Percentiles rank a stretch among this genome's conserved stretches.
Evolutionary conservation across 2,329 filamentous ascomycete species (phyloP).

Genomic region (Xylariomycetidae sp.): DNA sequence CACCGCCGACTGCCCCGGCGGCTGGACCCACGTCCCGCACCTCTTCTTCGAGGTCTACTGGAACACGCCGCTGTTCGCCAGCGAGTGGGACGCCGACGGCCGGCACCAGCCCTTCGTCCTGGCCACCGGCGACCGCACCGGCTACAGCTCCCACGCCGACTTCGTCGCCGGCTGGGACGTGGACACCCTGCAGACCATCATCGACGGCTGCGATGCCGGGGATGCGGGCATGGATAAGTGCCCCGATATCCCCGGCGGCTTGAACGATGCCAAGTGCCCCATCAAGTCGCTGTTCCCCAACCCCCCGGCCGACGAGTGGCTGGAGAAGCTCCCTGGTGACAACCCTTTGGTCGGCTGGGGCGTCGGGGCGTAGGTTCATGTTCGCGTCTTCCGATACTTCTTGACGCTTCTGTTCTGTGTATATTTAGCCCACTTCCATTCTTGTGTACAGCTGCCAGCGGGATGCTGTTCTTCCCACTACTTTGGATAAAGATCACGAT

Average conservation of each 20-base stretch:
- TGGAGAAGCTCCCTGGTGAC: slow-evolving; percentile 47
- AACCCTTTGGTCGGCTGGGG: slow-evolving; percentile 48
- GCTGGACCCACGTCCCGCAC: slow-evolving; percentile 48
- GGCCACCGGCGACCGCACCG: slow-evolving; percentile 62
- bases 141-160: slow-evolving; percentile 63
- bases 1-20: slow-evolving; percentile 44
- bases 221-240: slow-evolving; percentile 56
- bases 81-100: slow-evolving; percentile 44
- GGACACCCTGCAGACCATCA: slow-evolving; percentile 55
- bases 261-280: slow-evolving; percentile 44
- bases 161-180: slow-evolving; percentile 69
- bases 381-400: no score
- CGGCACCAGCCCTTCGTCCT: slow-evolving; percentile 59
- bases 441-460: no score
- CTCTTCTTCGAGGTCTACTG: slow-evolving; percentile 54
- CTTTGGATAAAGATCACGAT: no score
- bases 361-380: no score
- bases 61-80: slow-evolving; percentile 44
- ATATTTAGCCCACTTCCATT: no score
- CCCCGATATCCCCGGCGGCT: slow-evolving; percentile 44
- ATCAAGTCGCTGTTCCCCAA: slow-evolving; percentile 42
- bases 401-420: no score
- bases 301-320: slow-evolving; percentile 29
- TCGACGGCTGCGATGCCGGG: slow-evolving; percentile 58
- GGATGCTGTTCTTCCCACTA: no score